A percentile compares a stretch with the other conserved stretches of the same genome.
Conservation (phyloP, 176 grass and related monocot genomes). For the Oryza australiensis region DNA sequence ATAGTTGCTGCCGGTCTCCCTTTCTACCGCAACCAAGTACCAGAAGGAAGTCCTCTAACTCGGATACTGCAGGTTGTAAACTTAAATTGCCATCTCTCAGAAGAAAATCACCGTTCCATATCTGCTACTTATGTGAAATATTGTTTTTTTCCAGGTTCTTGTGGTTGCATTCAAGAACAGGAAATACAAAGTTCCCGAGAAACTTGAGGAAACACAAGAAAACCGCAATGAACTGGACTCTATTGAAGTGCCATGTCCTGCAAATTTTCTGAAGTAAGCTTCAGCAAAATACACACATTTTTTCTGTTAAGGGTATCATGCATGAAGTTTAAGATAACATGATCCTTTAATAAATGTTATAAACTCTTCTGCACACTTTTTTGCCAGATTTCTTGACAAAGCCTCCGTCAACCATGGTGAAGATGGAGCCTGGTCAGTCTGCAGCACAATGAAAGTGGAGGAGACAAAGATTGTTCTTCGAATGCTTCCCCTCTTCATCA, state of each 20-base stretch:
- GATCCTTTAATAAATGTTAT: background rate
- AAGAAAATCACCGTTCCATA: background rate
- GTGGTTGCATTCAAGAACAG: constrained; percentile 72
- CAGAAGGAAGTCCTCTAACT: constrained; percentile 55
- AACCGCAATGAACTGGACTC: background rate
- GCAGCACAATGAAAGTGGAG: constrained; percentile 46
- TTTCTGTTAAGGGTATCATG: background rate
- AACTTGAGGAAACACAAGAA: constrained; percentile 38
- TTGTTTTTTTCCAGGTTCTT: constrained; percentile 50
- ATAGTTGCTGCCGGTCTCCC: constrained; percentile 38
- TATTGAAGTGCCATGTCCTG: constrained; percentile 20
- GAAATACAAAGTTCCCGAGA: constrained; percentile 41
- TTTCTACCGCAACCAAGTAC: constrained; percentile 58
- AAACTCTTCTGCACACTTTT: background rate
- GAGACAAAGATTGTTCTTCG: constrained; percentile 59
- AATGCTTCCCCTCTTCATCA: constrained; percentile 55
- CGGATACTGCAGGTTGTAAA: constrained; percentile 49
- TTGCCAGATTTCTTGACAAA: constrained; percentile 60
- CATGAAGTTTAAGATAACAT: background rate
- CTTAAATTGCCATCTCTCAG: background rate
- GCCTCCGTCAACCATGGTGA: constrained; percentile 50
- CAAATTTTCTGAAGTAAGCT: constrained; percentile 40
- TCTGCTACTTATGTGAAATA: background rate
- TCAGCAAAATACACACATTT: background rate
- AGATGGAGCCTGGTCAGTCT: constrained; percentile 50